Conservation (phyloP, 208 protist species). For the Leishmania turanica region DNA sequence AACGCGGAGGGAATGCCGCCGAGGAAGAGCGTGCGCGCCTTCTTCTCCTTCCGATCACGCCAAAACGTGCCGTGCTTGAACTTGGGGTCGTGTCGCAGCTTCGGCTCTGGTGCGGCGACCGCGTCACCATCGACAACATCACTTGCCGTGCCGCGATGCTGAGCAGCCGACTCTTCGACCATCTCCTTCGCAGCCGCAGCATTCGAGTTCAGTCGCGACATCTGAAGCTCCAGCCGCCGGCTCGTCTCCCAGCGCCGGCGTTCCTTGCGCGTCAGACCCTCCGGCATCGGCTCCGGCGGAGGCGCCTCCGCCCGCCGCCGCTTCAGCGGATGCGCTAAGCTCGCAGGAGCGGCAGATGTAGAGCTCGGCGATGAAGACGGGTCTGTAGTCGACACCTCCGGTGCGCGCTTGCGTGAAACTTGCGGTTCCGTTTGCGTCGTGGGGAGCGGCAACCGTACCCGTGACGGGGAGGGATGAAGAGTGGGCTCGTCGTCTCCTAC, state of each 20-base stretch:
- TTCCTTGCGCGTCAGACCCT: slow-evolving; percentile 68
- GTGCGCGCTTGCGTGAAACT: slow-evolving; percentile 6
- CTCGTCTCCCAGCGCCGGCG: slow-evolving; percentile 54
- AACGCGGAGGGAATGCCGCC: slow-evolving; percentile 72
- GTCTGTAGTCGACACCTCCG: not conserved
- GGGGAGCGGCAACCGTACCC: not conserved
- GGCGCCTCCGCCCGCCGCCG: slow-evolving; percentile 13
- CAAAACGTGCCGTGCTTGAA: slow-evolving; percentile 89
- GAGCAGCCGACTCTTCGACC: slow-evolving; percentile 17
- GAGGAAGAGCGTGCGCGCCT: slow-evolving; percentile 82
- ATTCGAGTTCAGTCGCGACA: slow-evolving; percentile 42
- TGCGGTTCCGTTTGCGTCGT: not conserved
- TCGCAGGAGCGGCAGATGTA: not conserved
- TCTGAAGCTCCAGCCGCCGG: slow-evolving; percentile 59
- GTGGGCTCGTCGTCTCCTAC: not conserved
- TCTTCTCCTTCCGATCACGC: slow-evolving; percentile 76
- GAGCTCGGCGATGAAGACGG: not conserved
- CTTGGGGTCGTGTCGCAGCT: slow-evolving; percentile 79
- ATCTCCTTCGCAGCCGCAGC: slow-evolving; percentile 12
- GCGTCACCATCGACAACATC: not conserved
- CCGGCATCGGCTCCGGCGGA: slow-evolving; percentile 17
- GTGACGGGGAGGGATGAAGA: not conserved
- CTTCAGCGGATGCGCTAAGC: slow-evolving; percentile 7
- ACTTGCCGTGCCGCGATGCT: not conserved
- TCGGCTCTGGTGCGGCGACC: slow-evolving; percentile 6